Evolutionary conservation across 345 rosid genomes (phyloP), one percentile per base, ranked within the genome.

Genomic region (Anacardium occidentale): DNA sequence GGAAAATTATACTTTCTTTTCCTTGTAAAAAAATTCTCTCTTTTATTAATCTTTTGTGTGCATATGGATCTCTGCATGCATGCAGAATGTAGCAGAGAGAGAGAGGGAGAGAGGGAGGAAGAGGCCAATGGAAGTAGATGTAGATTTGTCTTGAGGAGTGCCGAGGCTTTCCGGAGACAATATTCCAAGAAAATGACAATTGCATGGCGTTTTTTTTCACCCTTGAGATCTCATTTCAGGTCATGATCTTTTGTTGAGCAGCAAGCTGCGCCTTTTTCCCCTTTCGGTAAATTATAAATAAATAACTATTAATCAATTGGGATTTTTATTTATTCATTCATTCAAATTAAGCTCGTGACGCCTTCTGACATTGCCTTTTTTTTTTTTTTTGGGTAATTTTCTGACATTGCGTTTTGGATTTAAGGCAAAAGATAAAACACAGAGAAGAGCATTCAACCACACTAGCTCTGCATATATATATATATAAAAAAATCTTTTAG

Each of bases 311-410:
- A 24, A 59, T 26, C 18, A 37, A 6, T 37, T 59, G 7, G 12
- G 25, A 56, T 22, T 29, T 29, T 29, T 29, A 29, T 29, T 29
- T 21, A 56, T 56, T 24, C 3, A 7, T 8, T 2, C 13, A 50
- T 63, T 63, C 67, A 11, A 63, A 21, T 64, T 32, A 51, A 52
- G 42, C 55, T 58, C 77, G 77, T 66, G 71, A 79, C 61, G 7
- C 65, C 40, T 52, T 52, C 65, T 42, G 60, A 42, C 73, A 40
- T 32, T 22, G 68, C 32, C 32, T 10, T n/a, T n/a, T n/a, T n/a
- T n/a, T n/a, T n/a, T n/a, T n/a, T n/a, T n/a, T n/a, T n/a, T n/a
- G n/a, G n/a, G n/a, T n/a, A n/a, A n/a, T n/a, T n/a, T n/a, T 47
- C 51, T 47, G 51, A 47, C 51, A 47, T 15, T 10, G 24, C 17